Conservation (phyloP, 345 rosid species). For the Schrenkiella parvula region DNA sequence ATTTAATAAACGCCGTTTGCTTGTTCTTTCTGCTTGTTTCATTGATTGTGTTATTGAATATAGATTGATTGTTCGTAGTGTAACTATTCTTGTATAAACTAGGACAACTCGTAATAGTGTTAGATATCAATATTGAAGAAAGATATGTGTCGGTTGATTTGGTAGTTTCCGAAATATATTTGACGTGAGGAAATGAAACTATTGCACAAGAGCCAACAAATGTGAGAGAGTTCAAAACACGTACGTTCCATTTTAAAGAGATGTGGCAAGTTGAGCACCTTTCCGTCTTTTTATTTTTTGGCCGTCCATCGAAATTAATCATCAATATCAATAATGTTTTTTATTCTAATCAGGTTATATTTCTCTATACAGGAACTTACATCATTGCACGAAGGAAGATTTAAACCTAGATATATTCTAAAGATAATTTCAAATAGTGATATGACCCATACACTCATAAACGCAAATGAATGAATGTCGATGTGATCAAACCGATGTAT, state of each 20-base stretch:
- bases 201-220: slow-evolving; percentile 24
- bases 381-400: not conserved
- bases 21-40: not conserved
- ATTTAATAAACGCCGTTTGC: not conserved
- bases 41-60: not conserved
- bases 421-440: slow-evolving; percentile 8
- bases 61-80: not conserved
- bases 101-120: not conserved
- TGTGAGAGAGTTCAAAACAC: slow-evolving; percentile 15
- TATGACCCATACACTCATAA: slow-evolving; percentile 20
- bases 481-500: slow-evolving; percentile 10
- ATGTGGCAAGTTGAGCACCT: slow-evolving; percentile 29
- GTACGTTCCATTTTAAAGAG: slow-evolving; percentile 21
- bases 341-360: not conserved
- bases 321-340: not conserved
- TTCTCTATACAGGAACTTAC: not conserved
- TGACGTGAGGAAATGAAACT: not conserved
- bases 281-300: slow-evolving; percentile 1
- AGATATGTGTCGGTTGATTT: slow-evolving; percentile 31
- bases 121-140: not conserved
- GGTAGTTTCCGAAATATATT: not conserved
- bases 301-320: not conserved
- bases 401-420: not conserved
- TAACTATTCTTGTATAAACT: not conserved
- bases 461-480: slow-evolving; percentile 18